Base-by-base conservation (phyloP, 2,329 filamentous ascomycete species). In the Lasiodiplodia sp. region DNA sequence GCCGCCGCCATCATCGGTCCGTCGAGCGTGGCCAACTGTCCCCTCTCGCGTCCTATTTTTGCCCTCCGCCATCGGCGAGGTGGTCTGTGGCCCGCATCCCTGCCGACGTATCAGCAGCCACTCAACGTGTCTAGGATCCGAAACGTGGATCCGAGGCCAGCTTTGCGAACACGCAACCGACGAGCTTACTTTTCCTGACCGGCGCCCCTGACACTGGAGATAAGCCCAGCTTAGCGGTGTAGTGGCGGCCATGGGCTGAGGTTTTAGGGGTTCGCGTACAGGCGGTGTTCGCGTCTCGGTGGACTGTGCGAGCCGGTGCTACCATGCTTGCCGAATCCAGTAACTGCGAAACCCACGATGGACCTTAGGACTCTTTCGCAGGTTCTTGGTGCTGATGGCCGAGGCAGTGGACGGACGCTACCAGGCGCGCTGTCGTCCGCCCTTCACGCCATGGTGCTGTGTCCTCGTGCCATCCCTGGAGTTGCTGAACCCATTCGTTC, bases 211-310 rank as follows among this genome's bases (percentile, higher is more conserved):
- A 44, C 60, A 3, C 44, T 21, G 18, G 44, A 11, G 18, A 25
- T 37, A n/a, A 16, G n/a, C 34, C 55, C 37, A 37, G 25, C 18
- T 14, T 34, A 34, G 18, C 56, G 34, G 34, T 23, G 34, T 12
- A 18, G 21, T 60, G 31, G 56, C 37, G 38, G 6, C 11, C 56
- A 31, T 44, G 38, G 21, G 56, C 56, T 28, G 56, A 40, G 44
- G n/a, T 16, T 47, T 60, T 47, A 63, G 58, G 58, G 58, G 58
- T n/a, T 51, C 58, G 58, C 37, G 8, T 63, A 16, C 21, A 40
- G 31, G 56, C 56, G 16, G 38, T 31, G 57, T 63, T 63, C 57
- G 58, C 38, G 16, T 25, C 16, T 23, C 44, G 58, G 55, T 57
- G 55, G 34, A 57, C 55, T 57, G 55, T 57, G 55, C 55, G 55